These are phyloP conservation scores for Ambispora gerdemannii DNA, from an alignment of 192 early-diverging fungal species.

Conservation along the genomic window DNA sequence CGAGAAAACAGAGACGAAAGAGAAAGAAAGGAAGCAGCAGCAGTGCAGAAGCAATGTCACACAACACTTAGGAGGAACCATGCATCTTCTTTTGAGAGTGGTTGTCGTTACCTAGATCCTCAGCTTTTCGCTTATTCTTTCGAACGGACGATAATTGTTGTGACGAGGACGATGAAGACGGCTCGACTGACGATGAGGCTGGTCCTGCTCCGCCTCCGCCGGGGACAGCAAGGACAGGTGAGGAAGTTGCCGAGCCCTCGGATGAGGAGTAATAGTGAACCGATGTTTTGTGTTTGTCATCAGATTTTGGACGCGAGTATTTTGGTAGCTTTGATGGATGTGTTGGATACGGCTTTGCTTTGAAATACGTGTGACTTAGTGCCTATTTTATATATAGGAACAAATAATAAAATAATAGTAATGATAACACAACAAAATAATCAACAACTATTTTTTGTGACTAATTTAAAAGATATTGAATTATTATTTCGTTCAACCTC, in stretches of 20 bases:
- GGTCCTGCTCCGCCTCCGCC: too few relatives aligned
- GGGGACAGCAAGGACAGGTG: background rate
- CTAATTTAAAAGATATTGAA: too few relatives aligned
- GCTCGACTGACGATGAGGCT: background rate
- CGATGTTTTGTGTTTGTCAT: background rate
- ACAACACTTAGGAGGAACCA: background rate
- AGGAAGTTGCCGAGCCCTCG: background rate
- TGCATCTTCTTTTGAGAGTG: background rate
- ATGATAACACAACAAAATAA: background rate
- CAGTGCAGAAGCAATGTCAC: too few relatives aligned
- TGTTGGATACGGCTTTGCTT: background rate
- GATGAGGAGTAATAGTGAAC: background rate
- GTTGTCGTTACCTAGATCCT: background rate
- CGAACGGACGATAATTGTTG: background rate
- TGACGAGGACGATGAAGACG: background rate
- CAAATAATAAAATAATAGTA: background rate
- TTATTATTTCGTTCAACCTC: conserved; percentile 52
- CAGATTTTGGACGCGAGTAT: background rate
- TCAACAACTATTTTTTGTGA: too few relatives aligned
- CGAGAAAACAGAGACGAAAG: background rate
- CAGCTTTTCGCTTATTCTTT: background rate
- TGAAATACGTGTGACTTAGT: background rate
- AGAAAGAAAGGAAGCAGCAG: too few relatives aligned
- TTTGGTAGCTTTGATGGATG: background rate
- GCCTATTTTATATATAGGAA: conserved; percentile 19